A percentile compares a stretch with the other conserved stretches of the same genome.
These are phyloP conservation scores for Cyclotella kingstonii DNA, from an alignment of 108 stramenopile genomes.

Conservation along the genomic window DNA sequence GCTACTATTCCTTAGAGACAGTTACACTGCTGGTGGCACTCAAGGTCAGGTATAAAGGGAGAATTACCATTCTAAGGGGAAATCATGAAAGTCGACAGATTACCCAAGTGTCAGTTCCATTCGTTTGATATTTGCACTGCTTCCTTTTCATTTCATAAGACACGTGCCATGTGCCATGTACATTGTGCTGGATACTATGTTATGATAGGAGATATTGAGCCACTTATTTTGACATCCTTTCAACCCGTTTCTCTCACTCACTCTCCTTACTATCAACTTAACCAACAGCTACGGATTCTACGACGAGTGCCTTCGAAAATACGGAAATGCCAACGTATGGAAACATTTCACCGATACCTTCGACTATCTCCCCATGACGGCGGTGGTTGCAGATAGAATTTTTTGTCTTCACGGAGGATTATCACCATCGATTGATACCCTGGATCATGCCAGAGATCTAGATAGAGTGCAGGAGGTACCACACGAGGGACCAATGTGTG, in stretches of 20 bases:
- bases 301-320: constrained; percentile 98
- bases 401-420: constrained; percentile 97
- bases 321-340: constrained; percentile 98
- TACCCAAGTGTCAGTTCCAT: constrained; percentile 82
- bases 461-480: constrained; percentile 99
- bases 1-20: constrained; percentile 91
- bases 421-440: constrained; percentile 86
- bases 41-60: constrained; percentile 84
- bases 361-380: constrained; percentile 92
- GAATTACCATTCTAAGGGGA: constrained; percentile 88
- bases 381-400: constrained; percentile 90
- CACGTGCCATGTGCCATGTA: too few relatives aligned
- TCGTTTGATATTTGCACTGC: not conserved
- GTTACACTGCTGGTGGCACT: constrained; percentile 78
- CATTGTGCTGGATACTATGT: too few relatives aligned
- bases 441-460: constrained; percentile 91
- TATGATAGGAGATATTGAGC: too few relatives aligned
- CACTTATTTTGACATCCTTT: not conserved
- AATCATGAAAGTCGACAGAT: constrained; percentile 98
- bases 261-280: not conserved
- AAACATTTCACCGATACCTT: constrained; percentile 97
- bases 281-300: constrained; percentile 87
- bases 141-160: too few relatives aligned
- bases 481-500: constrained; percentile 99
- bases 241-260: not conserved